Evolutionary conservation across 352 stramenopile genomes (phyloP), one percentile per base, ranked within the genome.

Genomic region (Pythium phragmitis): DNA sequence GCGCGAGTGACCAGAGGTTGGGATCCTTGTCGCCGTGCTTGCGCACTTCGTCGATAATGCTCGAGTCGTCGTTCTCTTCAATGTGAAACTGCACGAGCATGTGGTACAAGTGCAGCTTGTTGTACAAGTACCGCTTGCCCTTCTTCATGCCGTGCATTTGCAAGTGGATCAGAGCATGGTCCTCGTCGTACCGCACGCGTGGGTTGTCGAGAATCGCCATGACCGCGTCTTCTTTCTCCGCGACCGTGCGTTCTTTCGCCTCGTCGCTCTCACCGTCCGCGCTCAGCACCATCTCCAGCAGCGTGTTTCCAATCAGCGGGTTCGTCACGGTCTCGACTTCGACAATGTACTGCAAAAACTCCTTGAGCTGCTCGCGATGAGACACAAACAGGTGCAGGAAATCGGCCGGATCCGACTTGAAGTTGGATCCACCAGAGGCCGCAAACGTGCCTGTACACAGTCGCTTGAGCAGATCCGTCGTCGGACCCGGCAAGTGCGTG

Each of bases 21-120:
- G 86, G 83, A 56, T 97, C 89, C 62, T 96, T 94, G 7, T 94
- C 85, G 36, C 87, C 88, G 42, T 96, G 84, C 52, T 96, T 93
- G 54, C 92, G 92, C 28, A 96, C 91, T 52, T 95, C 85, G 34
- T 96, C 87, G 26, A 97, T 64, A 52, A 97, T 95, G 57, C 75
- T 92, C 65, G 92, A 79, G 67, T 93, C 90, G 36, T 98, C 88
- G 49, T 94, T 95, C 57, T 94, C 83, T 39, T 97, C 88, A 43
- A 98, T 96, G 75, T 98, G 94, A 60, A 97, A 92, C 65, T 98
- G 91, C 63, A 98, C 76, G 12, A 98, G 69, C 84, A 98, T 97
- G 75, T 96, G 87, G 57, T 96, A 97, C 90, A 97, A 94, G 63
- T 97, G 87, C 30, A 97, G 74, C 64, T 97, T 96, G 78, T 97